A percentile compares a stretch with the other conserved stretches of the same genome.
These are phyloP conservation scores for Paramecium sexaurelia DNA, from an alignment of 73 alveolate genomes.

Conservation along the genomic window DNA sequence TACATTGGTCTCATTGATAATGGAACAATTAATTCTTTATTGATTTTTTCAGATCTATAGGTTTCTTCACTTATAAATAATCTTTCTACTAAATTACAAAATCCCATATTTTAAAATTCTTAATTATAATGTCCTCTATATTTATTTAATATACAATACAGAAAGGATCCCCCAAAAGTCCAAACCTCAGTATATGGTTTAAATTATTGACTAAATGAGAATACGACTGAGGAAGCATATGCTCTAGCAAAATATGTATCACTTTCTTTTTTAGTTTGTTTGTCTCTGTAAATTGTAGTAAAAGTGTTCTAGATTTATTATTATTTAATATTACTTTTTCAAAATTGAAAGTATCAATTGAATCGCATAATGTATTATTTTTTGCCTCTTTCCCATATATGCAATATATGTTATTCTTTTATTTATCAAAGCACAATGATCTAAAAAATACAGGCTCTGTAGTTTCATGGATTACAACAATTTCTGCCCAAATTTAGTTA, in stretches of 20 bases:
- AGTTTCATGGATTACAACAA: neutral
- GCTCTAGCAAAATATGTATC: conserved; percentile 40
- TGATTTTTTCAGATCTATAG: conserved; percentile 12
- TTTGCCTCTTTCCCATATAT: conserved; percentile 46
- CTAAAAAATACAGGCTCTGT: conserved; percentile 17
- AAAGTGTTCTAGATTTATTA: neutral
- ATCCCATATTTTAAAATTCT: neutral
- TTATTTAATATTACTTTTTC: neutral
- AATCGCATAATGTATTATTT: neutral
- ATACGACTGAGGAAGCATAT: conserved; percentile 28
- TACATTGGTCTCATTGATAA: conserved; percentile 54
- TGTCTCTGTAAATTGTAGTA: neutral
- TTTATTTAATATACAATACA: neutral
- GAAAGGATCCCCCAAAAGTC: conserved; percentile 57
- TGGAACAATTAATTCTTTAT: conserved; percentile 10
- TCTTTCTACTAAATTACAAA: conserved; percentile 40
- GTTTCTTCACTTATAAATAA: neutral
- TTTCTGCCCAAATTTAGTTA: conserved; percentile 15
- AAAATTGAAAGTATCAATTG: conserved; percentile 1
- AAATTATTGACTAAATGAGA: neutral
- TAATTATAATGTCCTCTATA: conserved; percentile 1
- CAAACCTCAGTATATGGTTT: conserved; percentile 2
- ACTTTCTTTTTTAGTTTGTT: neutral
- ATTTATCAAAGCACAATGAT: conserved; percentile 34
- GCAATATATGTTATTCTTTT: neutral